phyloP scores from a whole-genome alignment of 441 rosid species.

The Adansonia gregorii region DNA sequence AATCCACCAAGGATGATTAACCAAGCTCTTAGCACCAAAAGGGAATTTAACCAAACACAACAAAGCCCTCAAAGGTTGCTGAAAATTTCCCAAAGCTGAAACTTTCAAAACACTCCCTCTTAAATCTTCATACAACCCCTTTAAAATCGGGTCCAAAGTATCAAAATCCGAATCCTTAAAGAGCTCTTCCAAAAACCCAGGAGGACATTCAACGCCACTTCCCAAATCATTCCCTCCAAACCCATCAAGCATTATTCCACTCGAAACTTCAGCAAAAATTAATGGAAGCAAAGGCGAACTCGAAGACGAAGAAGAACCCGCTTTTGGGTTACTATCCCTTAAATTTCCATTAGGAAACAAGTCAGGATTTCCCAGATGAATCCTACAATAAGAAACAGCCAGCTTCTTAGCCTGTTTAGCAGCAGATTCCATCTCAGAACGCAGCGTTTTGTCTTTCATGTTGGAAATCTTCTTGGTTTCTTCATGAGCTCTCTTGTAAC shows the following conservation, averaged over 20 bases:
- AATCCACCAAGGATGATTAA: slow-evolving; percentile 93
- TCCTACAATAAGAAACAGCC: slow-evolving; percentile 72
- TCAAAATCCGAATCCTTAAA: slow-evolving; percentile 83
- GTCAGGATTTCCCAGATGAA: slow-evolving; percentile 81
- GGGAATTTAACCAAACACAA: slow-evolving; percentile 74
- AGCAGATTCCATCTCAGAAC: slow-evolving; percentile 65
- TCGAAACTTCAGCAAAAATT: slow-evolving; percentile 60
- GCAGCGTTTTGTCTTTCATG: slow-evolving; percentile 77
- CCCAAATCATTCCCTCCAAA: slow-evolving; percentile 49
- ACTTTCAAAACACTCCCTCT: slow-evolving; percentile 79
- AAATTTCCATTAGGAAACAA: slow-evolving; percentile 44
- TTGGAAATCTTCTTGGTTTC: slow-evolving; percentile 78
- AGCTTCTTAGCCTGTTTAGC: slow-evolving; percentile 72
- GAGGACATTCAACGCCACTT: slow-evolving; percentile 57
- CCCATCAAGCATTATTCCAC: slow-evolving; percentile 54
- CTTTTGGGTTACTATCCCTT: slow-evolving; percentile 31
- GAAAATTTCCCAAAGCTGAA: slow-evolving; percentile 85
- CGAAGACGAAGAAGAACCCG: slow-evolving; percentile 22
- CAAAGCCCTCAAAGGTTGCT: slow-evolving; percentile 88
- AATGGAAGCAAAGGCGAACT: slow-evolving; percentile 69
- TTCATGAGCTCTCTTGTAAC: slow-evolving; percentile 77
- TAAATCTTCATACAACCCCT: slow-evolving; percentile 87
- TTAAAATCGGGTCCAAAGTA: slow-evolving; percentile 74
- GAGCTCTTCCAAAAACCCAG: slow-evolving; percentile 84
- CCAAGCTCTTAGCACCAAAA: slow-evolving; percentile 77